phyloP scores from a whole-genome alignment of 2,329 filamentous ascomycete species.

The Clonostachys rosea region DNA sequence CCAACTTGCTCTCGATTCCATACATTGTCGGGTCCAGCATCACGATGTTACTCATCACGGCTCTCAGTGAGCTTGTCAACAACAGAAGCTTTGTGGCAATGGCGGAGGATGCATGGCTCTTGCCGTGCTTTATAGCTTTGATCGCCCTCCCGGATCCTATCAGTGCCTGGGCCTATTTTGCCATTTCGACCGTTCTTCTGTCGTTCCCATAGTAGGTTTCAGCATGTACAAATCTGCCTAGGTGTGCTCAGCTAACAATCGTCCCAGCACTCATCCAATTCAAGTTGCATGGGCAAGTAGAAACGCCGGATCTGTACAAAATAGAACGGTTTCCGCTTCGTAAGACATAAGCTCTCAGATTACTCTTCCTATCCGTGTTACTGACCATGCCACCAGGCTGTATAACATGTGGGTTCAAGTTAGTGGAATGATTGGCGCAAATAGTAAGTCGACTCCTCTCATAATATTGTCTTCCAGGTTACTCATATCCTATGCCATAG shows the following conservation, averaged over 20 bases:
- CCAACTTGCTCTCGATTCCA: constrained; percentile 48
- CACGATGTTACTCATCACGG: constrained; percentile 42
- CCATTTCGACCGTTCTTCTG: constrained; percentile 40
- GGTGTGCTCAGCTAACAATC: background rate
- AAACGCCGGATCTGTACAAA: constrained; percentile 53
- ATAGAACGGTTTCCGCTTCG: constrained; percentile 43
- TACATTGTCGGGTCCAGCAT: constrained; percentile 40
- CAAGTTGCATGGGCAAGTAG: constrained; percentile 53
- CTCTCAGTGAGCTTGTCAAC: constrained; percentile 42
- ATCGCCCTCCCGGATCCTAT: constrained; percentile 28
- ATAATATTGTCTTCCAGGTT: background rate
- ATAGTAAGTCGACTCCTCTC: constrained; percentile 17
- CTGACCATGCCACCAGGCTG: constrained; percentile 29
- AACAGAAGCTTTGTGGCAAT: constrained; percentile 40
- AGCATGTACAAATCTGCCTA: background rate
- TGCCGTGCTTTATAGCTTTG: constrained; percentile 48
- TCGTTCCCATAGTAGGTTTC: constrained; percentile 46
- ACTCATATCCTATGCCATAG: constrained; percentile 6
- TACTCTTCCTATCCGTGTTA: background rate
- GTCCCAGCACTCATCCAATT: constrained; percentile 40
- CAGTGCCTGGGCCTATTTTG: constrained; percentile 41
- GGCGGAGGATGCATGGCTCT: constrained; percentile 46
- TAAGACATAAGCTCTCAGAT: constrained; percentile 7
- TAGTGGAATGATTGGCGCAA: constrained; percentile 29
- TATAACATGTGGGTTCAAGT: constrained; percentile 45